Evolutionary conservation across 768 basidiomycete genomes (phyloP), one percentile per base, ranked within the genome.

Genomic region (Suillus ampliporus): DNA sequence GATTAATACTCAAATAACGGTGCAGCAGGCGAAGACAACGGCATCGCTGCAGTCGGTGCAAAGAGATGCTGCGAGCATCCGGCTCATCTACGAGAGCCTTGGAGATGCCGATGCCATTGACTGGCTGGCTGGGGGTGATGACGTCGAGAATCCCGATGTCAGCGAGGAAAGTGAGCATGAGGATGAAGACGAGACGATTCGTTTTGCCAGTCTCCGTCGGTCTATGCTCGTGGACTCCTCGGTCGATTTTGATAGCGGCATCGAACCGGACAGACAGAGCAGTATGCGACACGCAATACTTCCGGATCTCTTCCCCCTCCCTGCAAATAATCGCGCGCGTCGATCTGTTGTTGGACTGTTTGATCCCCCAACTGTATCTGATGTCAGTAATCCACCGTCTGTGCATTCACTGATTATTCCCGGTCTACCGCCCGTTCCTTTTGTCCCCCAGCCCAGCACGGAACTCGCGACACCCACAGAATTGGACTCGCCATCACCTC

Each of bases 41-140:
- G 78, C 78, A 43, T 86, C 88, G 62, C 78, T 93, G 31, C 83
- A 83, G n/a, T 83, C 83, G 5, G 89, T 91, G 11, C 89, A 91
- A 66, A 82, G 84, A 62, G 90, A 93, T 67, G 88, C 88, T 2
- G 84, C 90, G 52, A 84, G 83, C 59, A 91, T 94, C 64, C 82
- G 82, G 51, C 84, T 84, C 60, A 83, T 86, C 7, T 94, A 92
- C 65, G 90, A 91, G 64, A 86, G 79, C 60, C 80, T 93, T 41
- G 82, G 82, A 26, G 86, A 87, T 50, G 82, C 80, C 14, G 81
- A 82, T 57, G 78, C 81, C 38, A 74, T 69, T 19, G 71, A 77
- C 51, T 75, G 76, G 74, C 17, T 67, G 6, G 66, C 82, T 15
- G 86, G 89, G 58, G 76, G 85, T 46, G 79, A 82, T 35, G 71